Evolutionary conservation across 2,329 filamentous ascomycete species (phyloP), one percentile per base, ranked within the genome.

Genomic region (Corynespora cassiicola): DNA sequence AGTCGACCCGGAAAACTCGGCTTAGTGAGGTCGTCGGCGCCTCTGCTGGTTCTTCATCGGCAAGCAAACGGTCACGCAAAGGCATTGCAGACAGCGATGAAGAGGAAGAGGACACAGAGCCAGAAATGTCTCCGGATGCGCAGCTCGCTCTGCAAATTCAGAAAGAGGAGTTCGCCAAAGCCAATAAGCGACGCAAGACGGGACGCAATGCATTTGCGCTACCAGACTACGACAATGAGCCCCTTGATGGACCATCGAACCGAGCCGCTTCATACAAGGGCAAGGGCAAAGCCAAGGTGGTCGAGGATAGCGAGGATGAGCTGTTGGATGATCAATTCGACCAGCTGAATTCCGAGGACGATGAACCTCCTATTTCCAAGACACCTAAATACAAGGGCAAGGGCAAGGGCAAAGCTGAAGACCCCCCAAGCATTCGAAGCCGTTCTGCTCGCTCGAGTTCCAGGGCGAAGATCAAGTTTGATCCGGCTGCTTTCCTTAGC

Each of bases 101-200:
- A 8, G 63, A 67, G 9, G 43, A 41, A 7, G 45, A 55, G 11
- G 37, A 39, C 11, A 63, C 70, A 29, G 58, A 58, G 53, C 57
- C 69, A 25, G 67, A 69, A 54, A 63, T 69, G 15, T 61, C 61
- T 5, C 51, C 61, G 2, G 77, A 80, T 59, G 79, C 75, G 9
- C 71, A 76, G 29, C 61, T 87, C 24, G 84, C 84, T 21, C 67
- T 74, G 28, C 68, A 69, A 26, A 68, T 87, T 34, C 83, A 86
- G 53, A 69, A 78, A 19, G 73, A 82, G 49, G 50, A 58, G 48
- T 78, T 79, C 36, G 62, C 65, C 8, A 50, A 59, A 7, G 56
- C 45, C 8, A 44, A 42, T 5, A 73, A 74, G 54, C 70, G 70
- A 45, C 64, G 47, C 26, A 70, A 68, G 50, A 37, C 50, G 18